These are phyloP conservation scores for Zychaea mexicana DNA, from an alignment of 371 early-diverging fungal species.

Conservation along the genomic window DNA sequence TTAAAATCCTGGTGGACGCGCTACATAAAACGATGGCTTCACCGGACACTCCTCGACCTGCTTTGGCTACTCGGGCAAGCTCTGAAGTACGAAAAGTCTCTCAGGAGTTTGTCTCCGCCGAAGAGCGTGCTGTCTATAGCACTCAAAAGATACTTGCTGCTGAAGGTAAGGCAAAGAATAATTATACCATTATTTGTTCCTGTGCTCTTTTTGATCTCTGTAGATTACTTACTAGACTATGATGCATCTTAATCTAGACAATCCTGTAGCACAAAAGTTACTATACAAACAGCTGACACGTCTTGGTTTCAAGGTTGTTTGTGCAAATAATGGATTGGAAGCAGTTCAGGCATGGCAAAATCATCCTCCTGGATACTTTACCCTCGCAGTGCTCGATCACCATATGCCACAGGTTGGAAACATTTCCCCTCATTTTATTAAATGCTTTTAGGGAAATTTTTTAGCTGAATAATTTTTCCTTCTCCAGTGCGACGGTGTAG, in stretches of 20 bases:
- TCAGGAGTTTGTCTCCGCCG: constrained; percentile 18
- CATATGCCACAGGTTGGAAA: constrained; percentile 46
- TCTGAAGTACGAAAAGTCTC: not conserved
- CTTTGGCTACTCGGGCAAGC: not conserved
- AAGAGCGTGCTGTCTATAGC: constrained; percentile 32
- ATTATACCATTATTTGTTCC: too few relatives aligned
- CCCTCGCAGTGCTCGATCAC: constrained; percentile 50
- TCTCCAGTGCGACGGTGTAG: constrained; percentile 47
- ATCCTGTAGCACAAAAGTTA: constrained; percentile 50
- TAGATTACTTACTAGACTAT: too few relatives aligned
- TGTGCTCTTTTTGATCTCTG: too few relatives aligned
- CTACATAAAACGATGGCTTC: not conserved
- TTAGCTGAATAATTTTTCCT: not conserved
- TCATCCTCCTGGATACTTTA: constrained; percentile 33
- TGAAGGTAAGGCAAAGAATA: constrained; percentile 30
- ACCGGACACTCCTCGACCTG: not conserved
- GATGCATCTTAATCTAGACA: constrained; percentile 38
- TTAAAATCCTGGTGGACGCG: constrained; percentile 24
- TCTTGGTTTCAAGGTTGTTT: constrained; percentile 41
- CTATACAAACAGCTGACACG: constrained; percentile 42
- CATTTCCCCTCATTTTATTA: not conserved
- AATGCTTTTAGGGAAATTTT: too few relatives aligned
- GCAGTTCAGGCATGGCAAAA: constrained; percentile 37
- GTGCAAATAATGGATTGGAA: constrained; percentile 49
- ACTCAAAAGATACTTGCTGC: constrained; percentile 40